Evolutionary conservation across 169 alveolate genomes (phyloP), one percentile per base, ranked within the genome.

Genomic region (Plasmodium sp.): DNA sequence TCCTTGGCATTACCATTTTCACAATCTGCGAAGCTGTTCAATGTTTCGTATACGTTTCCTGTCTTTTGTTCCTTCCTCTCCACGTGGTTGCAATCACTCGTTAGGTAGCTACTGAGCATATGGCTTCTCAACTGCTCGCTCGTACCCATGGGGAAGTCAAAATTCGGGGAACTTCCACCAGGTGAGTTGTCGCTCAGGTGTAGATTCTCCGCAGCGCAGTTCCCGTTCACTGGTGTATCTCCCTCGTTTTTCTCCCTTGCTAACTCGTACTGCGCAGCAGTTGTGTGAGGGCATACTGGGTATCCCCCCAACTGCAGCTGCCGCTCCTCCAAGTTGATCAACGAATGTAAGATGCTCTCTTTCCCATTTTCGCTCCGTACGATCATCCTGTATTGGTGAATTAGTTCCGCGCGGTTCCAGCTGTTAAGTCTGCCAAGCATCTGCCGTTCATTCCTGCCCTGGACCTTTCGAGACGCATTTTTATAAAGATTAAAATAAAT

Each of bases 401-500:
- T 67, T 67, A 67, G 14, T 3, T 67, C 16, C 5, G 77, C 12
- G 77, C n/a, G 39, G 5, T 10, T 67, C n/a, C 33, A 67, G 27
- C 39, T 67, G 39, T 67, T 18, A 9, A 22, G 6, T 22, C 27
- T 10, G 9, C 5, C 39, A 0, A 43, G 0, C 1, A 10, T 36
- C 12, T 43, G 5, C 79, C 22, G 18, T 1, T 1, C 27, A 33
- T 12, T 14, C 39, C 22, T 81, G 0, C 58, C 41, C 1, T 18
- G 67, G 14, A n/a, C 12, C 41, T 39, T 14, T 31, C 36, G 41
- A 34, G 72, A 43, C 1, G 75, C 81, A 34, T 84, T 84, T 84
- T 74, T 75, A 33, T n/a, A 73, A 74, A 84, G 84, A 74, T 58
- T 80, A 74, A 39, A 34, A 79, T 39, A 90, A 27, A 90, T 43